Percentiles rank a stretch among this genome's conserved stretches.
Conservation (phyloP, 2,329 filamentous ascomycete genomes). For the Drechslerella dactyloides region DNA sequence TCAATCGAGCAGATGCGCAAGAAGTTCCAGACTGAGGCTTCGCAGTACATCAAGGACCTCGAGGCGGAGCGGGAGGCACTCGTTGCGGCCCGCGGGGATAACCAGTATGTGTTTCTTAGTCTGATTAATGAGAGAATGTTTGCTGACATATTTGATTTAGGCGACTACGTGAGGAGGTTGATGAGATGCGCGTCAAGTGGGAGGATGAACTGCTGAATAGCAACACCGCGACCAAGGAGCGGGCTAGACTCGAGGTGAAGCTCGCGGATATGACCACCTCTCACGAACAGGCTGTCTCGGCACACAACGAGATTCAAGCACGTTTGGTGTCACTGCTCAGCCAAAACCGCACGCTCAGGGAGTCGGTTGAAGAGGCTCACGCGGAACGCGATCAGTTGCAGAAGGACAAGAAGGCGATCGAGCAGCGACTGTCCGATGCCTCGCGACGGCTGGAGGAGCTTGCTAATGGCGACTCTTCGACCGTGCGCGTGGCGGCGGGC, state of each 20-base stretch:
- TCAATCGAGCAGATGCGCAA: slow-evolving; percentile 96
- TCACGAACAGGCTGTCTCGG: slow-evolving; percentile 89
- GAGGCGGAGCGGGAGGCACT: slow-evolving; percentile 91
- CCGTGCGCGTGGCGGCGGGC: slow-evolving; percentile 84
- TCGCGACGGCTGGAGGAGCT: slow-evolving; percentile 88
- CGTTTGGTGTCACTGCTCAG: slow-evolving; percentile 90
- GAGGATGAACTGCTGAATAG: slow-evolving; percentile 97
- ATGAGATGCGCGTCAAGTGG: slow-evolving; percentile 94
- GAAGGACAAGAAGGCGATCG: slow-evolving; percentile 88
- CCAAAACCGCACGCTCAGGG: slow-evolving; percentile 83
- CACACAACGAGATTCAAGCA: slow-evolving; percentile 92
- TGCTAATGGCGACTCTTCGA: slow-evolving; percentile 80
- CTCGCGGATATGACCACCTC: slow-evolving; percentile 86
- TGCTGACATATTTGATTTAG: slow-evolving; percentile 55
- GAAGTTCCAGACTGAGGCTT: slow-evolving; percentile 95
- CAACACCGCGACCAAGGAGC: slow-evolving; percentile 98
- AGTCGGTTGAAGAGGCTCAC: slow-evolving; percentile 81
- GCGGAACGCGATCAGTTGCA: slow-evolving; percentile 83
- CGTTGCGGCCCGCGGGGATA: slow-evolving; percentile 67
- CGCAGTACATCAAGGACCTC: slow-evolving; percentile 85
- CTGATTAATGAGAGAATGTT: not conserved
- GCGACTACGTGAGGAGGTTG: slow-evolving; percentile 90
- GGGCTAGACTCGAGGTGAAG: slow-evolving; percentile 86
- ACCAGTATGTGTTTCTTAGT: slow-evolving; percentile 37
- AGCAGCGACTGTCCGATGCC: slow-evolving; percentile 83